phyloP scores from a whole-genome alignment of 768 basidiomycete species.

The Sporobolomyces roseus region DNA sequence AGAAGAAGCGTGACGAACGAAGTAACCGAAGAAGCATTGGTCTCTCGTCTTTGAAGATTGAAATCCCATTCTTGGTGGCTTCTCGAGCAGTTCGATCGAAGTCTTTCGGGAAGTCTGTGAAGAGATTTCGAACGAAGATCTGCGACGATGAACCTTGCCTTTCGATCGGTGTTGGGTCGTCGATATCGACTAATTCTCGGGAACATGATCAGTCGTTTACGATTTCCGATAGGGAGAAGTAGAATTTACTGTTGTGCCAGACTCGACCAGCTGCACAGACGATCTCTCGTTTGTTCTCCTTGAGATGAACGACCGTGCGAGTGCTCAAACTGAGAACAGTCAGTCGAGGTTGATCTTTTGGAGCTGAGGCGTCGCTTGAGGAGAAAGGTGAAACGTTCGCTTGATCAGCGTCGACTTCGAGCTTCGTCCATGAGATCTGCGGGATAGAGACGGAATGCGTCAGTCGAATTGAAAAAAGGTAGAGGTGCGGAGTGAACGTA shows the following conservation, averaged over 20 bases:
- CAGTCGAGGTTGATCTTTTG: slow-evolving; percentile 77
- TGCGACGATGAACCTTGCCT: slow-evolving; percentile 73
- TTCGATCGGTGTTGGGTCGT: slow-evolving; percentile 87
- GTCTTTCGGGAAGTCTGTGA: slow-evolving; percentile 72
- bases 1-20: slow-evolving; percentile 54
- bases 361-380: slow-evolving; percentile 65
- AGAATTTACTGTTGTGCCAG: slow-evolving; percentile 65
- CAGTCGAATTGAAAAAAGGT: background rate
- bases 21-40: slow-evolving; percentile 78
- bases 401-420: slow-evolving; percentile 75
- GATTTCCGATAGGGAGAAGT: background rate
- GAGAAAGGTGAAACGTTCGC: slow-evolving; percentile 81
- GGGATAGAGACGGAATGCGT: no score
- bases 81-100: slow-evolving; percentile 69
- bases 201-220: no score
- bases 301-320: slow-evolving; percentile 88
- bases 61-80: slow-evolving; percentile 52
- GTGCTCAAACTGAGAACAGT: slow-evolving; percentile 84
- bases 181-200: slow-evolving; percentile 88
- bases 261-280: slow-evolving; percentile 78
- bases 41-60: slow-evolving; percentile 73
- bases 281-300: slow-evolving; percentile 87
- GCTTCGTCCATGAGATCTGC: slow-evolving; percentile 94
- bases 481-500: slow-evolving; percentile 50
- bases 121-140: slow-evolving; percentile 81